Conservation (phyloP, 495 filamentous ascomycete genomes). For the Penicillium daleae region DNA sequence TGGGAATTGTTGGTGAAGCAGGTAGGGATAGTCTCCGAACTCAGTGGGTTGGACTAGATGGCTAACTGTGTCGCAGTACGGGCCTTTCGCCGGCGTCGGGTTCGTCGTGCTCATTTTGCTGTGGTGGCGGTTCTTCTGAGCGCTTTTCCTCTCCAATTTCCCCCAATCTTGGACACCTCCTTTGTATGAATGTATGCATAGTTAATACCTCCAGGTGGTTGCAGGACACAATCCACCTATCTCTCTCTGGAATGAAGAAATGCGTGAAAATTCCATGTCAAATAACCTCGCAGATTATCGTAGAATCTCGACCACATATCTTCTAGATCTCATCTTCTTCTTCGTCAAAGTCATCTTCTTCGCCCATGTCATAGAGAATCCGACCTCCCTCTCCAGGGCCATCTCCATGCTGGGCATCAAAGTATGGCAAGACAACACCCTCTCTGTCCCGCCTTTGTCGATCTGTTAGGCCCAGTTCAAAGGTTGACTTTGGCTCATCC, state of each 20-base stretch:
- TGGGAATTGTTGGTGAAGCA: conserved; percentile 97
- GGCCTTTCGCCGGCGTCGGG: conserved; percentile 78
- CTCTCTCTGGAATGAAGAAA: conserved; percentile 20
- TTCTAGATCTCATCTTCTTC: conserved; percentile 94
- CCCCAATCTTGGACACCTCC: not conserved
- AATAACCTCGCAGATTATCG: not conserved
- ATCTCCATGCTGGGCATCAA: conserved; percentile 84
- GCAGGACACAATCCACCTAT: conserved; percentile 42
- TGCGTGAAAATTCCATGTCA: conserved; percentile 8
- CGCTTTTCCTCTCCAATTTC: not conserved
- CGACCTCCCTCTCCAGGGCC: conserved; percentile 82
- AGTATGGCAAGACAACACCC: conserved; percentile 89
- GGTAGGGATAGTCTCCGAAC: conserved; percentile 45
- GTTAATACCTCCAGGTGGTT: conserved; percentile 43
- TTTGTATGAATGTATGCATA: conserved; percentile 51
- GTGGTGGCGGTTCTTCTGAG: conserved; percentile 90
- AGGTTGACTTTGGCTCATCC: conserved; percentile 70
- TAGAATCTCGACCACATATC: conserved; percentile 7
- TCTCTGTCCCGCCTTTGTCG: conserved; percentile 84
- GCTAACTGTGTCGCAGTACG: conserved; percentile 63
- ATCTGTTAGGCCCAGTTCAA: conserved; percentile 86
- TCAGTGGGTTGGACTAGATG: not conserved
- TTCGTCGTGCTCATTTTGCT: conserved; percentile 82
- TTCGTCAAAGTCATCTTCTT: conserved; percentile 97
- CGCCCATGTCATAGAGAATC: conserved; percentile 95